Percentiles rank a stretch among this genome's conserved stretches.
Evolutionary conservation across 2,329 filamentous ascomycete genomes (phyloP).

Genomic region (Bipolaris victoriae): DNA sequence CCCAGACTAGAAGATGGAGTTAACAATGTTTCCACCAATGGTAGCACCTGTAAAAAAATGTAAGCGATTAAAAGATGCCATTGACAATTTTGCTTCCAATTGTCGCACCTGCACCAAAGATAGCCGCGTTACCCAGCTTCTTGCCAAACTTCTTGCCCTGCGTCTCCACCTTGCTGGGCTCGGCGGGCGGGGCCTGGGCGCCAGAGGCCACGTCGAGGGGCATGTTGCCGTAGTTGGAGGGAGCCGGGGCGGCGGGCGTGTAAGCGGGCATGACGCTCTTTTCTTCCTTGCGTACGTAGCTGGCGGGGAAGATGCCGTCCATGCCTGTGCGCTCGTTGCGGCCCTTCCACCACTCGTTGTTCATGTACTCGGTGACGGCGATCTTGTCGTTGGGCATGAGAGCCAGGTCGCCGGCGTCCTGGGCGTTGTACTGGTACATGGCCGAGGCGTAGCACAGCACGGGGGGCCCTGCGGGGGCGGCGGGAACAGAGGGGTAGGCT

Average conservation of each 20-base stretch:
- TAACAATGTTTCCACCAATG: conserved; percentile 84
- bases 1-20: conserved; percentile 28
- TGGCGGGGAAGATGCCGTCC: conserved; percentile 94
- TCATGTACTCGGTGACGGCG: conserved; percentile 88
- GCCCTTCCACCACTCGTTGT: conserved; percentile 96
- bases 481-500: conserved; percentile 54
- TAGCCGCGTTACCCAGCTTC: conserved; percentile 84
- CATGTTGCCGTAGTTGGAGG: conserved; percentile 71
- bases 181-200: conserved; percentile 51
- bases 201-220: conserved; percentile 76
- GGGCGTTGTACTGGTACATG: conserved; percentile 80
- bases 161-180: conserved; percentile 70
- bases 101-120: conserved; percentile 91
- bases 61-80: conserved; percentile 71
- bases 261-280: conserved; percentile 56
- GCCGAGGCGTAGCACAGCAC: conserved; percentile 77
- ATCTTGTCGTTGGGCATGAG: conserved; percentile 82
- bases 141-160: conserved; percentile 95
- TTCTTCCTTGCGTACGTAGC: conserved; percentile 78
- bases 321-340: conserved; percentile 79
- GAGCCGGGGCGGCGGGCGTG: conserved; percentile 45
- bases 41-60: conserved; percentile 73
- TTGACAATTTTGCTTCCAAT: conserved; percentile 91
- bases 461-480: conserved; percentile 56
- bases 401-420: conserved; percentile 80